Percentiles rank a stretch among this genome's conserved stretches.
Evolutionary conservation across 75 land plant genomes (phyloP).

Genomic region (Cryptomeria japonica): DNA sequence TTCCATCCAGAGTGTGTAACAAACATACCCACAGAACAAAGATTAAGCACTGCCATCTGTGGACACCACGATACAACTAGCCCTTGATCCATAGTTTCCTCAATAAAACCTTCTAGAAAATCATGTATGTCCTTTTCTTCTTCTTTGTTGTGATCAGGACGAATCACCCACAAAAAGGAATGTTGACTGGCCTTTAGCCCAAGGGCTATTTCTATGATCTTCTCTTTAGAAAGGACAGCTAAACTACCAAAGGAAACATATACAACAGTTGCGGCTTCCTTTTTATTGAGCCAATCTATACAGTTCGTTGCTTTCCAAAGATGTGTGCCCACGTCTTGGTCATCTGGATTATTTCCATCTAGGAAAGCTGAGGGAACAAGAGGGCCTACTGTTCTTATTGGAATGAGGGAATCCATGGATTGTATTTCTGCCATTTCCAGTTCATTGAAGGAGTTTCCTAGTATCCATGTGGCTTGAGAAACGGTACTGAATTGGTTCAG

Average conservation of each 20-base stretch:
- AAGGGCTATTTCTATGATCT: slow-evolving; percentile 16
- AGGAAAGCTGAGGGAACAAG: slow-evolving; percentile 10
- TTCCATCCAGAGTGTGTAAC: slow-evolving; percentile 13
- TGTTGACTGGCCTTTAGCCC: neutral
- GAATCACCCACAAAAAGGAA: neutral
- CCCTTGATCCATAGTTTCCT: neutral
- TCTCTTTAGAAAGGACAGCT: neutral
- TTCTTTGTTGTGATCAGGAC: neutral
- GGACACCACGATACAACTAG: neutral
- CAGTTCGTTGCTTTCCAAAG: neutral
- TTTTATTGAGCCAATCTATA: slow-evolving; percentile 23
- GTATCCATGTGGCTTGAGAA: slow-evolving; percentile 40
- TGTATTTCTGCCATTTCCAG: slow-evolving; percentile 18
- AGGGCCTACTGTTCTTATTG: slow-evolving; percentile 39
- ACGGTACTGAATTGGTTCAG: slow-evolving; percentile 17
- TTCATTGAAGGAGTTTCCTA: slow-evolving; percentile 41
- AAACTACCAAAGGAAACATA: slow-evolving; percentile 53
- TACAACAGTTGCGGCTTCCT: slow-evolving; percentile 22
- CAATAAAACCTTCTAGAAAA: neutral
- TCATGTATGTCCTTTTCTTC: too few relatives aligned
- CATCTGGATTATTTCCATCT: neutral
- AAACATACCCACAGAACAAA: neutral
- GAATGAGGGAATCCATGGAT: neutral
- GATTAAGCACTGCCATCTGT: slow-evolving; percentile 7
- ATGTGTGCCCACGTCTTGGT: slow-evolving; percentile 5